phyloP scores from a whole-genome alignment of 2,329 filamentous ascomycete species.

The Cercospora citrullina region DNA sequence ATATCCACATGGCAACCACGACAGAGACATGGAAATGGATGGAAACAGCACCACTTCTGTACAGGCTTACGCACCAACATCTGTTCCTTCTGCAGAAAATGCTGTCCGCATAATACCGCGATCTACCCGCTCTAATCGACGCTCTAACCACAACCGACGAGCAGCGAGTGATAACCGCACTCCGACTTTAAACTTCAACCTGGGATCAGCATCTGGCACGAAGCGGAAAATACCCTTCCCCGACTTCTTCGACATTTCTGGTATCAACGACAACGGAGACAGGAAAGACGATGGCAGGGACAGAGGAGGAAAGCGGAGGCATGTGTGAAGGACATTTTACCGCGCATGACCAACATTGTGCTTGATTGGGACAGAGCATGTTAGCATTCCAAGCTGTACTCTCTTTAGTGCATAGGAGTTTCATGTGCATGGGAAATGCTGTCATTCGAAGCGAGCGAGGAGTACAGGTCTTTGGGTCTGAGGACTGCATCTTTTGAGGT shows the following conservation, averaged over 20 bases:
- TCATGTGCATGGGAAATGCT: not conserved
- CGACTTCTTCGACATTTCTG: constrained; percentile 73
- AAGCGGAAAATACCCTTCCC: constrained; percentile 73
- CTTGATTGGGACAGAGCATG: constrained; percentile 3
- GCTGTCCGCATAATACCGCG: constrained; percentile 34
- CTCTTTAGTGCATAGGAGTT: not conserved
- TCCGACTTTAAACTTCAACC: constrained; percentile 42
- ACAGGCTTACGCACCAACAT: constrained; percentile 48
- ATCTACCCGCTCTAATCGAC: constrained; percentile 24
- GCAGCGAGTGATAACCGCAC: constrained; percentile 36
- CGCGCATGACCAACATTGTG: not conserved
- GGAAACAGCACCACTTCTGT: constrained; percentile 17
- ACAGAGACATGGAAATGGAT: constrained; percentile 55
- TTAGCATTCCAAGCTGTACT: not conserved
- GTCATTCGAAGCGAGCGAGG: constrained; percentile 2
- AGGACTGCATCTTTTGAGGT: not conserved
- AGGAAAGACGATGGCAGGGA: constrained; percentile 30
- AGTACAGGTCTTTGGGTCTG: not conserved
- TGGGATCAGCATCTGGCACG: constrained; percentile 66
- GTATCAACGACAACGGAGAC: constrained; percentile 48
- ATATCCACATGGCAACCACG: constrained; percentile 52
- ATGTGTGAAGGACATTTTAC: constrained; percentile 31
- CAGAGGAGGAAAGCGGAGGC: constrained; percentile 39
- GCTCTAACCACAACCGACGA: constrained; percentile 32
- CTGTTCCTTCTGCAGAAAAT: constrained; percentile 34